A percentile compares a stretch with the other conserved stretches of the same genome.
These are phyloP conservation scores for Aspergillus bombycis DNA, from an alignment of 2,329 filamentous ascomycete genomes.

Conservation along the genomic window DNA sequence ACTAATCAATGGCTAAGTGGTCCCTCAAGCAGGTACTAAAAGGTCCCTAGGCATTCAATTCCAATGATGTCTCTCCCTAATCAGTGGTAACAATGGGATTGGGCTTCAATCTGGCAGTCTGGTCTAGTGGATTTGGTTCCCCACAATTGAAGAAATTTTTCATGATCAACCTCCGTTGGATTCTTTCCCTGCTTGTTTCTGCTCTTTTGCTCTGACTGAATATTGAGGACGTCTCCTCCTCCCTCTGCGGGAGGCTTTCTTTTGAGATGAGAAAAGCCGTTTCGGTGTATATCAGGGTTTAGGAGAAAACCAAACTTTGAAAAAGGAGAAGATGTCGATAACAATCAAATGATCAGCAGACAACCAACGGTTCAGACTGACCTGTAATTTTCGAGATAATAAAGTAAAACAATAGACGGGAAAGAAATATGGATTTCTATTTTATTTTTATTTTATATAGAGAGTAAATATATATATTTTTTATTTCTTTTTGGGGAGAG, in stretches of 20 bases:
- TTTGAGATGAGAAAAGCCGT: not conserved
- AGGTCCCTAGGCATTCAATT: not conserved
- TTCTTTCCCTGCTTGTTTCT: not conserved
- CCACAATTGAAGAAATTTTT: conserved; percentile 23
- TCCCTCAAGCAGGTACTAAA: conserved; percentile 26
- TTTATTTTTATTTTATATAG: not conserved
- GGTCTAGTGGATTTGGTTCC: conserved; percentile 12
- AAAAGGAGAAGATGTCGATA: not conserved
- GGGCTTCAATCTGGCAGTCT: conserved; percentile 21
- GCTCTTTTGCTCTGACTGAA: not conserved
- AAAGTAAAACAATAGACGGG: not conserved
- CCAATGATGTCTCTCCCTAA: conserved; percentile 14
- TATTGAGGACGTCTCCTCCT: not conserved
- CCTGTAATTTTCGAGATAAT: not conserved
- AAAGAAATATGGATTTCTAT: not conserved
- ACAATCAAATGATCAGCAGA: not conserved
- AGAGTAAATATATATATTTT: not conserved
- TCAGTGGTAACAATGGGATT: conserved; percentile 20
- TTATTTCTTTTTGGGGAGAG: not conserved
- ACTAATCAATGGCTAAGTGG: conserved; percentile 16
- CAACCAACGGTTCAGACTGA: not conserved
- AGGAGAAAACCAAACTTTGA: not conserved
- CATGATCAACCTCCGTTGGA: conserved; percentile 7
- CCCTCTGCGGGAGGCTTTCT: not conserved
- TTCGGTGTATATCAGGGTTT: not conserved